Percentiles rank a stretch among this genome's conserved stretches.
Evolutionary conservation across 1,284 basidiomycete species (phyloP).

Genomic region (Rhodotorula sp.): DNA sequence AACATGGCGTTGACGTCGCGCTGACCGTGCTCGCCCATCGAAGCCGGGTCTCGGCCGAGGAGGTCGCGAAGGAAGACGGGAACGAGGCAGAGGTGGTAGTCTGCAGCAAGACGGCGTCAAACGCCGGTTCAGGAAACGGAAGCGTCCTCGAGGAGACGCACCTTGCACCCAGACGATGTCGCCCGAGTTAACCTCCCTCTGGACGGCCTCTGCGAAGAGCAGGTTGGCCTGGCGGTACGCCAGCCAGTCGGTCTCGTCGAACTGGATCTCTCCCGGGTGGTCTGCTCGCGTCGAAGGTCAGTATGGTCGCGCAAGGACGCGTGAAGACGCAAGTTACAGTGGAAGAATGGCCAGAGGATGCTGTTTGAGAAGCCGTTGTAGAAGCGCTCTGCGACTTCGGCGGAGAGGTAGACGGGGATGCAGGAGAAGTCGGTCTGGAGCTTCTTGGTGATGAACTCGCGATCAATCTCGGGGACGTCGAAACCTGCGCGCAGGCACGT

Average conservation of each 20-base stretch:
- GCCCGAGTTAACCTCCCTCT: conserved; percentile 70
- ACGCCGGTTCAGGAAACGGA: not conserved
- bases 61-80: conserved; percentile 89
- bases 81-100: conserved; percentile 76
- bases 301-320: not conserved
- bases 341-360: conserved; percentile 98
- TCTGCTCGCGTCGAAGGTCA: conserved; percentile 19
- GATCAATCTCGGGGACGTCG: conserved; percentile 83
- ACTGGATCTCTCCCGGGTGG: conserved; percentile 86
- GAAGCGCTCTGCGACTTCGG: conserved; percentile 94
- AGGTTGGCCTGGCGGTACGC: conserved; percentile 97
- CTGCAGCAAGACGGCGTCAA: conserved; percentile 17
- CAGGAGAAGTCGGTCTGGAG: conserved; percentile 94
- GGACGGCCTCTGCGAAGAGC: conserved; percentile 85
- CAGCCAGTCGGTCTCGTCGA: conserved; percentile 96
- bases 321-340: conserved; percentile 54
- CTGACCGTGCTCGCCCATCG: conserved; percentile 63
- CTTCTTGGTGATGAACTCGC: conserved; percentile 77
- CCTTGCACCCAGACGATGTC: conserved; percentile 98
- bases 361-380: conserved; percentile 99
- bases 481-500: conserved; percentile 59
- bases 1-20: conserved; percentile 54
- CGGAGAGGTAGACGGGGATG: conserved; percentile 94
- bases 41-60: conserved; percentile 59
- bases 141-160: conserved; percentile 5